Percentiles rank a stretch among this genome's conserved stretches.
Conservation (phyloP, 768 basidiomycete genomes). For the Lactarius psammicola region DNA sequence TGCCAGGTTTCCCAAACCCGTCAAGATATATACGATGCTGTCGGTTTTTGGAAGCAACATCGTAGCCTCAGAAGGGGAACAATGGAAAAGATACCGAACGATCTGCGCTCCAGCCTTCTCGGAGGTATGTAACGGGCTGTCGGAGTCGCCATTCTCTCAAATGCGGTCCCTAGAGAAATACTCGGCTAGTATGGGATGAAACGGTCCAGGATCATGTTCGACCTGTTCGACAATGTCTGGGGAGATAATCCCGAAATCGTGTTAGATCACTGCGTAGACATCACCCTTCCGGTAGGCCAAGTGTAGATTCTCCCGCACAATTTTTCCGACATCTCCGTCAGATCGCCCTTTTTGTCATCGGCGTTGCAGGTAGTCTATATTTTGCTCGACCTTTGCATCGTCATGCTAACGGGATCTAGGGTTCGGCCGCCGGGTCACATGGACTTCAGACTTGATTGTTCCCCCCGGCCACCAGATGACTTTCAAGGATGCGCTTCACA, state of each 20-base stretch:
- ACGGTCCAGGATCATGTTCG: conserved; percentile 35
- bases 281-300: conserved; percentile 51
- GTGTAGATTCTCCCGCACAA: too few species aligned
- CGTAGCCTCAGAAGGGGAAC: conserved; percentile 59
- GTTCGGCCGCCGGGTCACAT: conserved; percentile 52
- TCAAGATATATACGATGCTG: conserved; percentile 46
- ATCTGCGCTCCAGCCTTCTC: conserved; percentile 65
- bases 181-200: conserved; percentile 42
- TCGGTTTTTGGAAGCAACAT: conserved; percentile 59
- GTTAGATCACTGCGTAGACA: conserved; percentile 47
- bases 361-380: conserved; percentile 42
- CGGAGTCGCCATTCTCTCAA: not conserved
- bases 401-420: conserved; percentile 29
- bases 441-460: conserved; percentile 43
- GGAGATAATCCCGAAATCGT: conserved; percentile 40
- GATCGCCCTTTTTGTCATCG: conserved; percentile 57
- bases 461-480: conserved; percentile 47
- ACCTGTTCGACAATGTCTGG: conserved; percentile 48
- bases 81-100: conserved; percentile 65
- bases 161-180: conserved; percentile 34
- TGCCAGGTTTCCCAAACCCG: conserved; percentile 56
- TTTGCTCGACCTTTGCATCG: not conserved
- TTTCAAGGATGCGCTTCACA: conserved; percentile 50
- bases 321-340: conserved; percentile 28
- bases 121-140: conserved; percentile 40